Percentiles rank a stretch among this genome's conserved stretches.
These are phyloP conservation scores for Cryoendolithus antarcticus DNA, from an alignment of 2,329 filamentous ascomycete species.

Conservation along the genomic window DNA sequence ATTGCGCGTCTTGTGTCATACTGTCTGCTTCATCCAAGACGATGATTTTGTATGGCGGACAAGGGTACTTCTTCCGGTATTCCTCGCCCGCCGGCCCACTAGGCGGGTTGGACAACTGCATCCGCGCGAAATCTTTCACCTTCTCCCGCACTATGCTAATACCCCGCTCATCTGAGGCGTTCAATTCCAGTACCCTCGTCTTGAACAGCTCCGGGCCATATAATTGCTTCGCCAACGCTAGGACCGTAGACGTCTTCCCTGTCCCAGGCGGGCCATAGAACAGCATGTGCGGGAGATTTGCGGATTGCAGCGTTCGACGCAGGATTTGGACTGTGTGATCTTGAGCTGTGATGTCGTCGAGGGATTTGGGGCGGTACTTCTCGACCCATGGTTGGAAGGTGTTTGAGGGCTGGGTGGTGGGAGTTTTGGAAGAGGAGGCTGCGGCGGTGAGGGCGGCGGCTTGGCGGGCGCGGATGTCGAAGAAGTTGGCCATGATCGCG, in stretches of 20 bases:
- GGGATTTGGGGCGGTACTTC: constrained; percentile 93
- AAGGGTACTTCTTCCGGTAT: constrained; percentile 62
- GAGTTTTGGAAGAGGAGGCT: constrained; percentile 56
- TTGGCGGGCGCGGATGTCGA: constrained; percentile 81
- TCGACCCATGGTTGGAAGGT: constrained; percentile 90
- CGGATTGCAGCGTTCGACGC: constrained; percentile 82
- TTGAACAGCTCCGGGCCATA: constrained; percentile 92
- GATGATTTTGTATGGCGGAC: constrained; percentile 97
- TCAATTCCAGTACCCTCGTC: constrained; percentile 92
- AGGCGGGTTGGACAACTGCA: constrained; percentile 78
- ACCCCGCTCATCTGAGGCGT: constrained; percentile 96
- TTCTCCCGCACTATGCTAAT: constrained; percentile 96
- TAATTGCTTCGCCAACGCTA: constrained; percentile 92
- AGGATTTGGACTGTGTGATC: constrained; percentile 93
- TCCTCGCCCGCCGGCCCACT: constrained; percentile 45
- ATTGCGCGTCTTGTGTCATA: constrained; percentile 98
- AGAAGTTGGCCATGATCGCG: constrained; percentile 69
- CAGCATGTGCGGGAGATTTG: constrained; percentile 98
- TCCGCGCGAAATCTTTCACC: constrained; percentile 94
- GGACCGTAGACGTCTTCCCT: constrained; percentile 94
- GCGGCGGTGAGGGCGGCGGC: constrained; percentile 57
- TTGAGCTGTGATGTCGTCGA: constrained; percentile 92
- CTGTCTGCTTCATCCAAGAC: constrained; percentile 96
- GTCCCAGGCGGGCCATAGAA: constrained; percentile 97
- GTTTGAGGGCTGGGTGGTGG: constrained; percentile 49